phyloP scores from a whole-genome alignment of 768 basidiomycete genomes.

The Zangia roseola region DNA sequence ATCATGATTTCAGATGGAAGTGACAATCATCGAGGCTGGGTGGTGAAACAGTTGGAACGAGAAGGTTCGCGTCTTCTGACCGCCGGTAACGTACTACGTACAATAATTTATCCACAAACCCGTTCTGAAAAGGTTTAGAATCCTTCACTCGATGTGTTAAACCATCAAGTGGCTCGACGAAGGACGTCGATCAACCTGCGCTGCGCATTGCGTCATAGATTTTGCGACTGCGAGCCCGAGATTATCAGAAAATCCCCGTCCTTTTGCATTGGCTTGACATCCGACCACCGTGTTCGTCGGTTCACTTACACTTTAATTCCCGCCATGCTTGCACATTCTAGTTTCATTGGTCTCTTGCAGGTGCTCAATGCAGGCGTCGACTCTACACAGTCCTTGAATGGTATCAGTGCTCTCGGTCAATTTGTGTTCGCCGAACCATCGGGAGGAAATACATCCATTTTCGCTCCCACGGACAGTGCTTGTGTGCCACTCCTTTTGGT shows the following conservation, averaged over 20 bases:
- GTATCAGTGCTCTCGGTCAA: slow-evolving; percentile 42
- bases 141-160: too few relatives aligned
- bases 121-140: too few relatives aligned
- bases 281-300: slow-evolving; percentile 19
- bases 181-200: background rate
- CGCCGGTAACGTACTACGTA: too few relatives aligned
- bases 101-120: too few relatives aligned
- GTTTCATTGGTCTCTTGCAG: slow-evolving; percentile 33
- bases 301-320: slow-evolving; percentile 25
- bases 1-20: too few relatives aligned
- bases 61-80: too few relatives aligned
- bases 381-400: slow-evolving; percentile 41
- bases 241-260: background rate
- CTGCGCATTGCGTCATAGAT: slow-evolving; percentile 34
- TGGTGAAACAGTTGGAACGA: too few relatives aligned
- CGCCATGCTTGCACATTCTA: slow-evolving; percentile 32
- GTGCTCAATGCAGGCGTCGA: slow-evolving; percentile 38
- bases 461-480: slow-evolving; percentile 57
- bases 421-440: slow-evolving; percentile 43
- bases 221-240: too few relatives aligned
- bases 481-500: slow-evolving; percentile 35
- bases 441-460: slow-evolving; percentile 48
- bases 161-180: too few relatives aligned
- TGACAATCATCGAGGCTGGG: too few relatives aligned
- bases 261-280: background rate